A percentile compares a stretch with the other conserved stretches of the same genome.
These are phyloP conservation scores for Cryptosporidium canis DNA, from an alignment of 169 alveolate genomes.

Conservation along the genomic window DNA sequence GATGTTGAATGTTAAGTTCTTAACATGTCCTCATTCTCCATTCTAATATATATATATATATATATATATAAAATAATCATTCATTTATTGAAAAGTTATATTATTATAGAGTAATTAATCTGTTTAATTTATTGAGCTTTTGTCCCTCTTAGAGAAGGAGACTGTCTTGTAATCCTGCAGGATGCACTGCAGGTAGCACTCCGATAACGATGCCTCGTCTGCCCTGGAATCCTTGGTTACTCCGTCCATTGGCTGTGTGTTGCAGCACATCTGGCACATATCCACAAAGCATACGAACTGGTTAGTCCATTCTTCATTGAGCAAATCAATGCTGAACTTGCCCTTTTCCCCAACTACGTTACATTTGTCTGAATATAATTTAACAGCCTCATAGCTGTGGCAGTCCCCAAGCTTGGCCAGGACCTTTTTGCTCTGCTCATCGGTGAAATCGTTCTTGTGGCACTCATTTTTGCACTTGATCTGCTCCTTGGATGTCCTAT, in stretches of 20 bases:
- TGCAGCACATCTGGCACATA: conserved; percentile 70
- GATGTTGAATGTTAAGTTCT: conserved; percentile 52
- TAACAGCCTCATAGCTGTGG: conserved; percentile 46
- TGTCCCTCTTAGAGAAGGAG: background rate
- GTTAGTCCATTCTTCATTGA: conserved; percentile 35
- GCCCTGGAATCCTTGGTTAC: background rate
- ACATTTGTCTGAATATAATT: conserved; percentile 31
- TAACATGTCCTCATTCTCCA: background rate
- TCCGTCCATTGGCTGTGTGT: conserved; percentile 45
- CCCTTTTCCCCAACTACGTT: background rate
- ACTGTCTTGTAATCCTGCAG: conserved; percentile 48
- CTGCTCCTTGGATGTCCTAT: conserved; percentile 32
- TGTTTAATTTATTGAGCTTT: background rate
- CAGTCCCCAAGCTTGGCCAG: conserved; percentile 24
- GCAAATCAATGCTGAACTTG: background rate
- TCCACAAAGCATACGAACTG: conserved; percentile 69
- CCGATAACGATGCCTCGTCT: conserved; percentile 55
- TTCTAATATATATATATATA: background rate
- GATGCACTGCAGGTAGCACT: conserved; percentile 62
- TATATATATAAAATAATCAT: conserved; percentile 2
- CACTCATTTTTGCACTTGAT: conserved; percentile 56
- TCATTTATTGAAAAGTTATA: background rate
- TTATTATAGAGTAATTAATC: background rate
- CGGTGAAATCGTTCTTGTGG: conserved; percentile 17
- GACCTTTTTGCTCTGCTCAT: conserved; percentile 22